Base-by-base conservation (phyloP, 352 stramenopile genomes). In the Aphanomyces invadans region DNA sequence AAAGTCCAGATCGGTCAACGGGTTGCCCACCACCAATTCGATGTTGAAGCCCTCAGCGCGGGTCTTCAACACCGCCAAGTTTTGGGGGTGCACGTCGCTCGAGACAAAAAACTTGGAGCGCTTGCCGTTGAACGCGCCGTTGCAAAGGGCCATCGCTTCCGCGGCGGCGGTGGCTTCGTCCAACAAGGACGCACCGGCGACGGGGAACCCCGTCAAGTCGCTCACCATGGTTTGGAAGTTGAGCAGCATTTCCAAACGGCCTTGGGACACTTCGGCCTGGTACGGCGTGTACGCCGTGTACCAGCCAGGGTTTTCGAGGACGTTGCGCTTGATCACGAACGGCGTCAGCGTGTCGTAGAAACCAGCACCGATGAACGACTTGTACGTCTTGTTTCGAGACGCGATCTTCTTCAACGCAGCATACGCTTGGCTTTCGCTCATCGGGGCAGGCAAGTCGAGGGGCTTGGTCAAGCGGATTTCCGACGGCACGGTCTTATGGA, bases 191-290 rank as follows among this genome's bases (percentile, higher is more conserved):
- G 96, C 95, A 71, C 99, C 98, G 46, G 91, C 90, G 75, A 99
- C 98, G 54, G 93, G 87, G 57, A 99, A 86, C 32, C 96, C 97
- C 26, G 96, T 98, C 33, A 99, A 80, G 70, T 98, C 95, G 56
- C 87, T 81, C 46, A 99, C 90, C 73, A 99, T 90, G 21, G 97
- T 99, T 81, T 99, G 97, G 79, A 99, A 99, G 81, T 99, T 99
- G 26, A 99, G 85, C 54, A 99, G 84, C 86, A 98, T 98, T 81
- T 99, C 95, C 3, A 99, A 80, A 28, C 97, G 92, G 28, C 97
- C 97, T 75, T 99, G 97, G 0, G 95, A 97, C 69, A 99, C 98
- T 76, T 99, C 97, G 7, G 97, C 96, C 78, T 99, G 96, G 80
- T 99, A 99, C 54, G 97, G 97, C 60, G 96, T 99, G 78, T 95